Evolutionary conservation across 2,329 filamentous ascomycete genomes (phyloP).

Genomic region (Furcasterigmium furcatum): DNA sequence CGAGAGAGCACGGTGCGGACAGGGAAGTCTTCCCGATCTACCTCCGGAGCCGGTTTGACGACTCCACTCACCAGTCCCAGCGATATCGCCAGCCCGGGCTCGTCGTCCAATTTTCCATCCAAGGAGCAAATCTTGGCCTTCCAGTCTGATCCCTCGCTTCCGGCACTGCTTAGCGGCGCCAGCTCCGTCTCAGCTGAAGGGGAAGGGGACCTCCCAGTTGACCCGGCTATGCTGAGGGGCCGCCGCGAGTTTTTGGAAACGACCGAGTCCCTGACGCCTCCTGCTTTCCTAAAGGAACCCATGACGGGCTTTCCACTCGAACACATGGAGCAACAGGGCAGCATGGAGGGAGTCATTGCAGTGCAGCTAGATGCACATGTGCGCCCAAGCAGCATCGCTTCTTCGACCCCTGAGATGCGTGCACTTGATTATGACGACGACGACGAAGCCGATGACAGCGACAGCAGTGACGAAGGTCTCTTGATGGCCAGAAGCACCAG

Average conservation of each 20-base stretch:
- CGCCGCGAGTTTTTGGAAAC: conserved; percentile 45
- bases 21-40: conserved; percentile 47
- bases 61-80: conserved; percentile 55
- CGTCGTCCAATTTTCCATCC: conserved; percentile 30
- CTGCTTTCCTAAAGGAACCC: conserved; percentile 45
- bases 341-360: conserved; percentile 17
- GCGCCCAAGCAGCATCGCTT: conserved; percentile 15
- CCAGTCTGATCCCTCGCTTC: conserved; percentile 62
- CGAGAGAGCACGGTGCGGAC: conserved; percentile 40
- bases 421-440: conserved; percentile 17
- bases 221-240: conserved; percentile 39
- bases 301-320: conserved; percentile 43
- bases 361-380: conserved; percentile 18
- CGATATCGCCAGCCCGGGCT: conserved; percentile 47
- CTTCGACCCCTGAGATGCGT: conserved; percentile 9
- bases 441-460: conserved; percentile 45
- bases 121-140: conserved; percentile 49
- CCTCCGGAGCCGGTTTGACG: conserved; percentile 43
- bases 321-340: conserved; percentile 27
- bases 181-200: conserved; percentile 62
- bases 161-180: conserved; percentile 59
- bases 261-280: conserved; percentile 52
- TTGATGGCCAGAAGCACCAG: conserved; percentile 52
- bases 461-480: conserved; percentile 52
- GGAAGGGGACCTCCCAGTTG: conserved; percentile 56